Percentiles rank a stretch among this genome's conserved stretches.
phyloP scores from a whole-genome alignment of 352 stramenopile genomes.

The Globisporangium paddicum region DNA sequence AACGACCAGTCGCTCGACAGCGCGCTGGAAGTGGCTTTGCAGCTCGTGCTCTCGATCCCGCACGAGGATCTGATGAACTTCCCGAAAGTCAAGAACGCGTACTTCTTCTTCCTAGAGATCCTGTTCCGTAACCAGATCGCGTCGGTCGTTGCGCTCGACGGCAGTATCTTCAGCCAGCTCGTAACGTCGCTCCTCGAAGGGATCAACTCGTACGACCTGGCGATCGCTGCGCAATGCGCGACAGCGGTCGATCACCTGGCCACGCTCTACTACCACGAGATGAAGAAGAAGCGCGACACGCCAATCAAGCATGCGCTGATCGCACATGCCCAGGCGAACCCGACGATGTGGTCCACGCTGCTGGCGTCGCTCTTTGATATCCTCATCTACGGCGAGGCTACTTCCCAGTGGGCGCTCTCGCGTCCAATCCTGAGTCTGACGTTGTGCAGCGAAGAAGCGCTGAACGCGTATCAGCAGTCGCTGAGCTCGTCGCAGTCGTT shows the following conservation, averaged over 20 bases:
- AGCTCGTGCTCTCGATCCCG: slow-evolving; percentile 94
- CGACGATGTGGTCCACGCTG: slow-evolving; percentile 88
- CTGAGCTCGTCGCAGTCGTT: slow-evolving; percentile 91
- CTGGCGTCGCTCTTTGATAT: slow-evolving; percentile 95
- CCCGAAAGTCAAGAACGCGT: slow-evolving; percentile 97
- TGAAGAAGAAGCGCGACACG: slow-evolving; percentile 95
- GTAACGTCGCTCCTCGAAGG: slow-evolving; percentile 92
- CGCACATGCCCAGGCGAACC: slow-evolving; percentile 89
- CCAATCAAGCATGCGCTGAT: slow-evolving; percentile 91
- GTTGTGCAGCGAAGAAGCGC: slow-evolving; percentile 91
- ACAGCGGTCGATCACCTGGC: slow-evolving; percentile 95
- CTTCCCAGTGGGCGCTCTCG: slow-evolving; percentile 97
- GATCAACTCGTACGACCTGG: slow-evolving; percentile 88
- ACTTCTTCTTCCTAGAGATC: slow-evolving; percentile 98
- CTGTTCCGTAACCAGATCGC: slow-evolving; percentile 97
- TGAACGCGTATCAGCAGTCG: slow-evolving; percentile 94
- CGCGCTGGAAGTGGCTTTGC: slow-evolving; percentile 92
- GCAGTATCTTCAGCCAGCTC: slow-evolving; percentile 93
- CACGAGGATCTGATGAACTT: slow-evolving; percentile 96
- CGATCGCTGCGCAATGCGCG: slow-evolving; percentile 93
- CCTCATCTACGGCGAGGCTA: slow-evolving; percentile 95
- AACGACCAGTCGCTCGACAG: slow-evolving; percentile 95
- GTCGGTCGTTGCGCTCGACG: slow-evolving; percentile 91
- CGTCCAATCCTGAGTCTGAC: slow-evolving; percentile 97
- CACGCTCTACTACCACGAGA: slow-evolving; percentile 94